Percentiles rank a stretch among this genome's conserved stretches.
phyloP scores from a whole-genome alignment of 139 green algal species.

The Micractinium sp. region DNA sequence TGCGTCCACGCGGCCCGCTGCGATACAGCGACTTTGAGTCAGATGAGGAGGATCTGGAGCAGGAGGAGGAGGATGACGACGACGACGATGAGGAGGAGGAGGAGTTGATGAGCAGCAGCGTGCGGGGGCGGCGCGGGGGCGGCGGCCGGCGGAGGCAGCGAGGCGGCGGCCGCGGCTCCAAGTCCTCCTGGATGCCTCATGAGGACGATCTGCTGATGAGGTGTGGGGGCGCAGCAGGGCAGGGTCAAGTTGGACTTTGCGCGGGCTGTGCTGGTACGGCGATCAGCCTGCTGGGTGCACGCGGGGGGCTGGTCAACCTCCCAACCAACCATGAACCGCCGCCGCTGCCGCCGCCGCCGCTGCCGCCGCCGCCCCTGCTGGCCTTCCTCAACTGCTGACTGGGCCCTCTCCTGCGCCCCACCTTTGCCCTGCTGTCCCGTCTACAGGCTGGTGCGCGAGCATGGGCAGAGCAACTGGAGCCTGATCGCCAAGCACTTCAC shows the following conservation, averaged over 20 bases:
- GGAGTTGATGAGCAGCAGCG: neutral
- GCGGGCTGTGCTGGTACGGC: neutral
- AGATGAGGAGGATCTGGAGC: neutral
- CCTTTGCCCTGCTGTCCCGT: neutral
- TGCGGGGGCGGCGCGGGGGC: neutral
- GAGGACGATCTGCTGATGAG: slow-evolving; percentile 59
- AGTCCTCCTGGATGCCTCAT: slow-evolving; percentile 57
- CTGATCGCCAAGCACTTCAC: slow-evolving; percentile 63
- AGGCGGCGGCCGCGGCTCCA: slow-evolving; percentile 28
- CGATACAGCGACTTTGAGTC: slow-evolving; percentile 11
- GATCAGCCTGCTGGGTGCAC: too few relatives aligned
- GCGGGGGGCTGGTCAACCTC: slow-evolving; percentile 7
- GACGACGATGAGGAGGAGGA: slow-evolving; percentile 8
- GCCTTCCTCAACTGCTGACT: neutral
- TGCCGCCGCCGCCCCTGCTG: neutral
- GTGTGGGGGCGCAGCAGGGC: slow-evolving; percentile 2
- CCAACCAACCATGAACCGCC: neutral
- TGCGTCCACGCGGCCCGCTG: neutral
- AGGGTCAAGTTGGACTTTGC: too few relatives aligned
- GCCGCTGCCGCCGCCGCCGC: neutral
- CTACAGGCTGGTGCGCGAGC: slow-evolving; percentile 69
- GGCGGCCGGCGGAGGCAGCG: neutral
- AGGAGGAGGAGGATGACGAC: neutral
- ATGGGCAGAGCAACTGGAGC: slow-evolving; percentile 79
- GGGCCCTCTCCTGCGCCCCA: neutral